phyloP scores from a whole-genome alignment of 192 early-diverging fungal species.

The Backusella sp. region DNA sequence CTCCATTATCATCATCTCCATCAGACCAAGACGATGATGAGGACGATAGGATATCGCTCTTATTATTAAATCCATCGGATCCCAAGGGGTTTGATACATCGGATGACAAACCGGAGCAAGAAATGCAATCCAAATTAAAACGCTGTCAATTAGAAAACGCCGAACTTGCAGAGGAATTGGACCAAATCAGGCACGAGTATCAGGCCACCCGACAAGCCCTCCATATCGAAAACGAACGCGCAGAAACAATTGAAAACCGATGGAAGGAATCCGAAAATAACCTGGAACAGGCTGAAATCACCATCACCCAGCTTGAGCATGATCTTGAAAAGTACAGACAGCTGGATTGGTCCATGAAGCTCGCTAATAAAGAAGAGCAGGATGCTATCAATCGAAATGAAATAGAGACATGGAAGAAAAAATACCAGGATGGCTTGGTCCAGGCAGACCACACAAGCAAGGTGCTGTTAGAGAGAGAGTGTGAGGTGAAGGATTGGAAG shows the following conservation, averaged over 20 bases:
- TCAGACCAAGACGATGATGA: not conserved
- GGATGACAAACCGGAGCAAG: not conserved
- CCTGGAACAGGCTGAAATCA: conserved; percentile 9
- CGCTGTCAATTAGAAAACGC: not conserved
- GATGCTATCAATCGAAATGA: not conserved
- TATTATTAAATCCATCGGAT: not conserved
- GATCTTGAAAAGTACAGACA: conserved; percentile 1
- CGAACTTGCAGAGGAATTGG: not conserved
- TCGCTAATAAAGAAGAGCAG: not conserved
- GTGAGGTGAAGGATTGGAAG: not conserved
- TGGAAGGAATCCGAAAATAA: conserved; percentile 11
- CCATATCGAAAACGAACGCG: conserved; percentile 12
- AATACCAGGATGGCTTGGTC: not conserved
- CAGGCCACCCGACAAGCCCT: not conserved
- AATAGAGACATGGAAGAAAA: not conserved
- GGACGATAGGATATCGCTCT: not conserved
- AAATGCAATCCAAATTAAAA: not conserved
- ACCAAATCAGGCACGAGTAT: conserved; percentile 9
- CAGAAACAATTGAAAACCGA: not conserved
- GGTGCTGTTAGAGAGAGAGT: not conserved
- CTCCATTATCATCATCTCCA: not conserved
- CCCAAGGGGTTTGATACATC: not conserved
- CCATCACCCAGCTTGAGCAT: not conserved
- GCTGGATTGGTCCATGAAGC: not conserved
- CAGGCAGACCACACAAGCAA: not conserved